These are phyloP conservation scores for Talaromyces sp. DNA, from an alignment of 2,329 filamentous ascomycete genomes.

Conservation along the genomic window DNA sequence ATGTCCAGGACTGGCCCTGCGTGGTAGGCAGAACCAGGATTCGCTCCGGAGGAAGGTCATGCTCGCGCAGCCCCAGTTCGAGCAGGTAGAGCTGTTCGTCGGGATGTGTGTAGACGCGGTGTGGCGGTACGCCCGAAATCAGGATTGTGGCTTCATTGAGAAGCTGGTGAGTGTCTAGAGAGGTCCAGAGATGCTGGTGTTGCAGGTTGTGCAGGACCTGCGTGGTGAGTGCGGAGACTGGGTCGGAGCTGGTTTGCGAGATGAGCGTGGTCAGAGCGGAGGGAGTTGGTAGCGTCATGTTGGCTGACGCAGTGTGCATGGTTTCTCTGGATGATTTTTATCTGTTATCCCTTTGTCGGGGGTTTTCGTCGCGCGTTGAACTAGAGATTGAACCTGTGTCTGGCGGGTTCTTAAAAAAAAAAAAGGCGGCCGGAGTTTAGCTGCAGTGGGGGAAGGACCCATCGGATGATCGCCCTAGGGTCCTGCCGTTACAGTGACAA, in stretches of 20 bases:
- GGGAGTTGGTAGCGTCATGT: constrained; percentile 11
- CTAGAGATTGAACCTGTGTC: background rate
- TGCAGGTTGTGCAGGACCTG: constrained; percentile 60
- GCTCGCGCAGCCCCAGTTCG: constrained; percentile 42
- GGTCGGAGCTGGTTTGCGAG: constrained; percentile 19
- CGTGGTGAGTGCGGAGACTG: constrained; percentile 44
- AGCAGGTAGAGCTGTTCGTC: constrained; percentile 59
- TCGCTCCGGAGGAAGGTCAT: constrained; percentile 44
- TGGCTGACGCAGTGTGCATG: background rate
- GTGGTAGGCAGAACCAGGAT: constrained; percentile 57
- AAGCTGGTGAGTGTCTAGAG: constrained; percentile 44
- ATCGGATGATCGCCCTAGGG: background rate
- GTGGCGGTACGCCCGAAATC: constrained; percentile 56
- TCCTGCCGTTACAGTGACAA: background rate
- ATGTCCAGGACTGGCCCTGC: constrained; percentile 54
- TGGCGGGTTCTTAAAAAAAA: background rate
- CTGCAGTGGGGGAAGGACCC: background rate
- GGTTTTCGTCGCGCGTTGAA: background rate
- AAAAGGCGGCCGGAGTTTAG: background rate
- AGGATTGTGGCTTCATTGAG: constrained; percentile 35
- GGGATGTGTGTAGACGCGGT: constrained; percentile 57
- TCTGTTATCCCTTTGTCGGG: background rate
- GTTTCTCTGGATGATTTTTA: background rate
- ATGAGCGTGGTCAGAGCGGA: constrained; percentile 40
- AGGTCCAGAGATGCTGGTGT: constrained; percentile 57